A percentile compares a stretch with the other conserved stretches of the same genome.
Evolutionary conservation across 305 asterid species (phyloP).

Genomic region (Fraxinus ornus): DNA sequence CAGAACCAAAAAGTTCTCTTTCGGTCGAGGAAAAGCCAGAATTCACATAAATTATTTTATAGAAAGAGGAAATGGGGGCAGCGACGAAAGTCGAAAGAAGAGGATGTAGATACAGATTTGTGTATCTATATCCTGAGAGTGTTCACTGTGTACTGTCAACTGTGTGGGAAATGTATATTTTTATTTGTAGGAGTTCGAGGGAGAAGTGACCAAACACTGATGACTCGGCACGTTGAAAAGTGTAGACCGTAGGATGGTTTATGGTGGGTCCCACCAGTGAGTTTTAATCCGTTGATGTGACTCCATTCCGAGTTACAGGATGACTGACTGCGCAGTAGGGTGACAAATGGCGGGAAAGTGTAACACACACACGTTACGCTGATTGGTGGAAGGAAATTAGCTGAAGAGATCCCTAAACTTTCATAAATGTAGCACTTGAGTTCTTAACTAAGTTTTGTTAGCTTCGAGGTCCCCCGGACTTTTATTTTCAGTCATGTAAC

Average conservation of each 20-base stretch:
- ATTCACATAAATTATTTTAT: background rate
- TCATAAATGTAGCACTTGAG: background rate
- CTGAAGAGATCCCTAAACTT: background rate
- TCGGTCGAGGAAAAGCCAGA: background rate
- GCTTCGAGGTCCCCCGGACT: background rate
- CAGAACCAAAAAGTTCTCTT: background rate
- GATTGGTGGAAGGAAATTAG: background rate
- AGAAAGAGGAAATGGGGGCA: background rate
- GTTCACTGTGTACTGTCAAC: conserved; percentile 6
- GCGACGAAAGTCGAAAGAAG: background rate
- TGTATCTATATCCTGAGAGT: conserved; percentile 13
- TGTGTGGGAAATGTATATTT: conserved; percentile 10
- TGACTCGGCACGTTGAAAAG: background rate
- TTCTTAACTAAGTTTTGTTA: background rate
- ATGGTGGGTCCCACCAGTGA: background rate
- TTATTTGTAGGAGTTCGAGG: conserved; percentile 2
- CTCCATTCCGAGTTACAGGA: background rate
- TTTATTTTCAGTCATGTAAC: background rate
- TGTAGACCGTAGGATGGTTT: background rate
- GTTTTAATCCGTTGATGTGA: conserved; percentile 16
- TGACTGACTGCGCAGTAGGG: conserved; percentile 19
- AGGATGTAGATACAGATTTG: conserved; percentile 11
- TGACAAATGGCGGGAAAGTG: conserved; percentile 28
- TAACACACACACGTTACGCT: background rate
- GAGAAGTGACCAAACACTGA: background rate